A percentile compares a stretch with the other conserved stretches of the same genome.
These are phyloP conservation scores for Westerdykella aurantiaca DNA, from an alignment of 2,329 filamentous ascomycete species.

Conservation along the genomic window DNA sequence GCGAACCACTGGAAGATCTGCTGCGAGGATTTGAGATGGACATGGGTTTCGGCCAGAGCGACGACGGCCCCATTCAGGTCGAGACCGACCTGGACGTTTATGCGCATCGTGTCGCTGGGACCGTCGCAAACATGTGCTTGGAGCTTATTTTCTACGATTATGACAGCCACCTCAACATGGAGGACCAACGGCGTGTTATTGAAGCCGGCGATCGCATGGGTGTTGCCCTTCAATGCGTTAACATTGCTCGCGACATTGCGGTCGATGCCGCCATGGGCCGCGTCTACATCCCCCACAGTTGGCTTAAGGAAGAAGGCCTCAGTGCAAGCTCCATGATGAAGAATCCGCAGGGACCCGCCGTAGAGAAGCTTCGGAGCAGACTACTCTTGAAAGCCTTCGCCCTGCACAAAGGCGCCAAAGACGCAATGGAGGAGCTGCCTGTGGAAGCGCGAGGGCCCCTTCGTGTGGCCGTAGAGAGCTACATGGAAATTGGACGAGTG, in stretches of 20 bases:
- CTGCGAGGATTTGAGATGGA: constrained; percentile 66
- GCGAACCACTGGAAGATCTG: constrained; percentile 57
- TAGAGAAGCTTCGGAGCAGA: constrained; percentile 48
- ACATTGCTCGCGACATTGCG: constrained; percentile 67
- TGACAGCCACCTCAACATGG: constrained; percentile 23
- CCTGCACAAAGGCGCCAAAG: constrained; percentile 52
- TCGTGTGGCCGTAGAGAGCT: constrained; percentile 65
- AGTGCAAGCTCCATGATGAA: constrained; percentile 51
- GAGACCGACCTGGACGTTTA: constrained; percentile 59
- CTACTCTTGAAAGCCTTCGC: constrained; percentile 57
- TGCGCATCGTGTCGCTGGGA: constrained; percentile 63
- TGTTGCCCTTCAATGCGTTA: constrained; percentile 69
- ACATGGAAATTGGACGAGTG: constrained; percentile 69
- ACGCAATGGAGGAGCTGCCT: constrained; percentile 58
- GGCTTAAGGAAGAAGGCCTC: constrained; percentile 56
- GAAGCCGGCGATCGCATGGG: constrained; percentile 61
- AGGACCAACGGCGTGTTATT: constrained; percentile 44
- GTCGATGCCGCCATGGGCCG: constrained; percentile 60
- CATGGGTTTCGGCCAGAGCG: constrained; percentile 46
- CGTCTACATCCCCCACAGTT: constrained; percentile 62
- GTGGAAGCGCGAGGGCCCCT: constrained; percentile 56
- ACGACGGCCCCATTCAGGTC: constrained; percentile 49
- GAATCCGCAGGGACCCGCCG: constrained; percentile 42
- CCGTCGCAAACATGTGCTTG: constrained; percentile 63
- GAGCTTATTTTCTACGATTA: constrained; percentile 60